A percentile compares a stretch with the other conserved stretches of the same genome.
Evolutionary conservation across 345 rosid genomes (phyloP).

Genomic region (Heritiera littoralis): DNA sequence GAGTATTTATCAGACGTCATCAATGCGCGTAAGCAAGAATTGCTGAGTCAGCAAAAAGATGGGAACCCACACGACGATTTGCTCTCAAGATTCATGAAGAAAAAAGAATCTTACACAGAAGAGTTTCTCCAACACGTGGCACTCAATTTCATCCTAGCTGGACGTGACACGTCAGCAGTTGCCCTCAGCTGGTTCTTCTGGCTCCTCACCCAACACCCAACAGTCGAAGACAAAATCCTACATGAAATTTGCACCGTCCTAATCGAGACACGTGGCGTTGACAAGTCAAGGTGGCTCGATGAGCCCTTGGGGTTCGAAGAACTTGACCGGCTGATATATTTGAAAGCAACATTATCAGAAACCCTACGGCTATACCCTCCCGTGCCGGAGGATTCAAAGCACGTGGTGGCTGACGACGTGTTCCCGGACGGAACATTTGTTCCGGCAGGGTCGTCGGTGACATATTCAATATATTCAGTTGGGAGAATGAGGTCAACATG

Average conservation of each 20-base stretch:
- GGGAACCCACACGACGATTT: conserved; percentile 73
- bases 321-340: conserved; percentile 64
- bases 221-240: conserved; percentile 69
- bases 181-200: conserved; percentile 96
- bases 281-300: conserved; percentile 56
- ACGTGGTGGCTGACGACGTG: conserved; percentile 69
- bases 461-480: conserved; percentile 82
- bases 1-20: conserved; percentile 71
- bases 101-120: conserved; percentile 81
- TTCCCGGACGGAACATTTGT: conserved; percentile 90
- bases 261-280: conserved; percentile 66
- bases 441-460: conserved; percentile 88
- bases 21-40: conserved; percentile 64
- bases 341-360: conserved; percentile 88
- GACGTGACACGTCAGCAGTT: conserved; percentile 95
- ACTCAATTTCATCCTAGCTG: conserved; percentile 91
- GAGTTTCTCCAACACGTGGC: conserved; percentile 82
- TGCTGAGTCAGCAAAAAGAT: conserved; percentile 47
- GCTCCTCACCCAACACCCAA: conserved; percentile 61
- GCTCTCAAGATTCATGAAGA: conserved; percentile 87
- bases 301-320: conserved; percentile 81
- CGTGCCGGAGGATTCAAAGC: conserved; percentile 90
- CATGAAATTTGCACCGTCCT: conserved; percentile 63
- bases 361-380: conserved; percentile 89
- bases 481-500: conserved; percentile 89